Conservation (phyloP, 495 filamentous ascomycete species). For the Entonaema liquescens region DNA sequence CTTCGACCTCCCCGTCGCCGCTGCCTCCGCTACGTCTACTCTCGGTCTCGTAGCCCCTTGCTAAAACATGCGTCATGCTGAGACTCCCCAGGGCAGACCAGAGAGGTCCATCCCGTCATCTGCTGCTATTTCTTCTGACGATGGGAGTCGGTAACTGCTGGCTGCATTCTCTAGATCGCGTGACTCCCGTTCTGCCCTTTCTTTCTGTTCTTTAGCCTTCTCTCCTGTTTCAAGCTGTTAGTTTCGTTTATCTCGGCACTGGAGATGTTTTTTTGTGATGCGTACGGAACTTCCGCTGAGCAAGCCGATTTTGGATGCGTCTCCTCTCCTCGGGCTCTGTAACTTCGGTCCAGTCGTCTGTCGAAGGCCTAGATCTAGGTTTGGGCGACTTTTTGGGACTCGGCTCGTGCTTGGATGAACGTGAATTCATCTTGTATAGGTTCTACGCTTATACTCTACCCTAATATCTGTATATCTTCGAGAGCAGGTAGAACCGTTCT, state of each 20-base stretch:
- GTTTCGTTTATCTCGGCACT: not conserved
- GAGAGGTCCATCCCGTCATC: slow-evolving; percentile 57
- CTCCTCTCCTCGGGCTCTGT: slow-evolving; percentile 67
- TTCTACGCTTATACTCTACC: slow-evolving; percentile 1
- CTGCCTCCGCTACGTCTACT: slow-evolving; percentile 45
- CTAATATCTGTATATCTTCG: not conserved
- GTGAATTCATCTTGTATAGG: slow-evolving; percentile 45
- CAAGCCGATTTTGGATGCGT: slow-evolving; percentile 68
- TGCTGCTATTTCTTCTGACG: slow-evolving; percentile 58
- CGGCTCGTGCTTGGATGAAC: slow-evolving; percentile 44
- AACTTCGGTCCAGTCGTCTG: slow-evolving; percentile 68
- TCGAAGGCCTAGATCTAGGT: slow-evolving; percentile 48
- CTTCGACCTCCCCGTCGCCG: slow-evolving; percentile 11
- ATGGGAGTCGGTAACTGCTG: slow-evolving; percentile 63
- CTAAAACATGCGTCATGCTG: slow-evolving; percentile 63
- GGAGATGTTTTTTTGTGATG: slow-evolving; percentile 18
- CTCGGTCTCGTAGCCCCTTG: slow-evolving; percentile 60
- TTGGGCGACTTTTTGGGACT: slow-evolving; percentile 47
- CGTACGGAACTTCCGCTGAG: slow-evolving; percentile 69
- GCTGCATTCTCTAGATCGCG: slow-evolving; percentile 65
- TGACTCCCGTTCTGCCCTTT: slow-evolving; percentile 63
- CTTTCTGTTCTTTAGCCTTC: slow-evolving; percentile 65
- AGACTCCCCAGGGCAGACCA: slow-evolving; percentile 70
- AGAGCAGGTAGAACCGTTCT: not conserved
- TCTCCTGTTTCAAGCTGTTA: slow-evolving; percentile 58